Evolutionary conservation across 805 yeast species (phyloP).

Genomic region (Candida orba): DNA sequence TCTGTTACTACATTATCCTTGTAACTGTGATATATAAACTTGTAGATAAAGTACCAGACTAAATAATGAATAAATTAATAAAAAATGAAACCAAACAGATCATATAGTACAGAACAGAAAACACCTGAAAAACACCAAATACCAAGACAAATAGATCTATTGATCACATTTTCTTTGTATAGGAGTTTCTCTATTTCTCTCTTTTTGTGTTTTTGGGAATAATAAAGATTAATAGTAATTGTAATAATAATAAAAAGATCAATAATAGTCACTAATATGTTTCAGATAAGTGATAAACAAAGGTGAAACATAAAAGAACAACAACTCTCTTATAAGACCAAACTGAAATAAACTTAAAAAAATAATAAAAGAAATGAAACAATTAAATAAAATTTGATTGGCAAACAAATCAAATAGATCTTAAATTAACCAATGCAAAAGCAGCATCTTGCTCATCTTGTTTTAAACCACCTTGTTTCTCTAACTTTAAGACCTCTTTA

Average conservation of each 20-base stretch:
- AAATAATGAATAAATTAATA: neutral
- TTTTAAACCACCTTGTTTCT: constrained; percentile 8
- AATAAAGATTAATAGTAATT: neutral
- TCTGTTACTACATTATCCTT: no score
- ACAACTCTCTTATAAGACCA: neutral
- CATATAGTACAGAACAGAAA: neutral
- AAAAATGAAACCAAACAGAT: neutral
- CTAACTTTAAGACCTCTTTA: constrained; percentile 5
- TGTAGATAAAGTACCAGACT: neutral
- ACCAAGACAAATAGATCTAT: no score
- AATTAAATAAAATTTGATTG: no score
- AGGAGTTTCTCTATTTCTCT: neutral
- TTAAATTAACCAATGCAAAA: constrained; percentile 54
- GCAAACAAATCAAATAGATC: constrained; percentile 24
- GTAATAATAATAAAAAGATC: neutral
- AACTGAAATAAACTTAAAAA: neutral
- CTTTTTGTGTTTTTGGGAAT: neutral
- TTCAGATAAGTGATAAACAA: no score
- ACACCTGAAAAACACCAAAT: no score
- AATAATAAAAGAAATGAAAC: neutral
- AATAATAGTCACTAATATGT: no score
- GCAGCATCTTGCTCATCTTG: constrained; percentile 50
- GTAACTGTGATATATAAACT: no score
- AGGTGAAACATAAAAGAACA: neutral
- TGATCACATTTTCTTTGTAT: no score